These are phyloP conservation scores for Psophocarpus tetragonolobus DNA, from an alignment of 306 rosid genomes.

Conservation along the genomic window DNA sequence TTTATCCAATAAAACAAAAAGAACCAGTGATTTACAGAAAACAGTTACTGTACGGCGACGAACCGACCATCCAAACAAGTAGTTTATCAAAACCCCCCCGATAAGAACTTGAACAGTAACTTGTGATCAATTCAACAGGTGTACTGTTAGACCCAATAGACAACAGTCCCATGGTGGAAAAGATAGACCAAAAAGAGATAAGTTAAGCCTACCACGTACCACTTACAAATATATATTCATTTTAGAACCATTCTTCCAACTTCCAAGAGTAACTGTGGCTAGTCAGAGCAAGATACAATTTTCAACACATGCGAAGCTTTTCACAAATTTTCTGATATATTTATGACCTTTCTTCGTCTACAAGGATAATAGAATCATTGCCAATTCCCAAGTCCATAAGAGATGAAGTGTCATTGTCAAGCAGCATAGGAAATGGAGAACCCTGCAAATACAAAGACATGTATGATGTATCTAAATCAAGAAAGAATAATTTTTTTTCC, in stretches of 20 bases:
- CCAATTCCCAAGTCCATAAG: slow-evolving; percentile 74
- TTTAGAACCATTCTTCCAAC: not conserved
- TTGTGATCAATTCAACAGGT: slow-evolving; percentile 10
- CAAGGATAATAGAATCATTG: slow-evolving; percentile 66
- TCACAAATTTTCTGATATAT: not conserved
- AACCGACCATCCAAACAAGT: not conserved
- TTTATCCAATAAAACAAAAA: not conserved
- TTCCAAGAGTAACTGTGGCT: slow-evolving; percentile 6
- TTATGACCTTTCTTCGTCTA: slow-evolving; percentile 72
- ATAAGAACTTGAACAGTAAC: not conserved
- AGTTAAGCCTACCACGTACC: no score
- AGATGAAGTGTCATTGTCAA: slow-evolving; percentile 73
- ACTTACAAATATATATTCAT: slow-evolving; percentile 8
- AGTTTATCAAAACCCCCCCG: not conserved
- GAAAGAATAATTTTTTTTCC: not conserved
- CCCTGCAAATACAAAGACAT: slow-evolving; percentile 55
- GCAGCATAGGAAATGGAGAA: slow-evolving; percentile 74
- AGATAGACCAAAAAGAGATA: no score
- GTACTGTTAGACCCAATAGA: no score
- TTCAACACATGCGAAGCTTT: slow-evolving; percentile 9
- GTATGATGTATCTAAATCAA: slow-evolving; percentile 26
- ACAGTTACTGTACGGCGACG: not conserved
- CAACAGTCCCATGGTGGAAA: no score
- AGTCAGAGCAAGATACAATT: slow-evolving; percentile 15
- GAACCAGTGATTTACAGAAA: not conserved